phyloP scores from a whole-genome alignment of 495 filamentous ascomycete species.

The Lophium mytilinum region DNA sequence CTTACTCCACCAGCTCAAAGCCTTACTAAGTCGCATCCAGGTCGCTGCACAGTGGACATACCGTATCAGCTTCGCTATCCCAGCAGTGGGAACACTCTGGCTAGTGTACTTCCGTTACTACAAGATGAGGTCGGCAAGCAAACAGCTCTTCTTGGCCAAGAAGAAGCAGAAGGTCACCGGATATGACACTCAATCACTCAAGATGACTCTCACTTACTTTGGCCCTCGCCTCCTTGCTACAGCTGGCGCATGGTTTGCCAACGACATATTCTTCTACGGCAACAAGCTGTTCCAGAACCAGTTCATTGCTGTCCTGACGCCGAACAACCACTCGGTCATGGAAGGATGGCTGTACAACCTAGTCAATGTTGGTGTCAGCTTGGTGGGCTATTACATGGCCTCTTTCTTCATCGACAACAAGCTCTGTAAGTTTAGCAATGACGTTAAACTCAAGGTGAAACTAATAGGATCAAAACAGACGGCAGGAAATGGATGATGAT shows the following conservation, averaged over 20 bases:
- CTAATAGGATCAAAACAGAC: slow-evolving; percentile 28
- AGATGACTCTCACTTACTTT: slow-evolving; percentile 67
- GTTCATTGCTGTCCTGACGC: slow-evolving; percentile 71
- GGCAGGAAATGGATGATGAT: slow-evolving; percentile 90
- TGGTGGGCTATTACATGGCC: slow-evolving; percentile 75
- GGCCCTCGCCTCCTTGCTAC: slow-evolving; percentile 79
- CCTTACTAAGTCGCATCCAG: not conserved
- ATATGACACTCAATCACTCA: slow-evolving; percentile 75
- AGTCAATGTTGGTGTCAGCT: slow-evolving; percentile 73
- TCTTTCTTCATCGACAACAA: slow-evolving; percentile 83
- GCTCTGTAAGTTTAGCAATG: slow-evolving; percentile 40
- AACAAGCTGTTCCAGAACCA: slow-evolving; percentile 93
- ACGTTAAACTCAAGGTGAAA: not conserved
- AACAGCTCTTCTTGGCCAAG: slow-evolving; percentile 68
- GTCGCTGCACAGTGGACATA: slow-evolving; percentile 72
- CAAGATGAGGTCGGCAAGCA: slow-evolving; percentile 73
- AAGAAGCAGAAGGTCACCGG: slow-evolving; percentile 78
- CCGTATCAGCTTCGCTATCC: slow-evolving; percentile 75
- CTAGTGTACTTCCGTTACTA: slow-evolving; percentile 82
- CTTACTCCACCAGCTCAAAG: not conserved
- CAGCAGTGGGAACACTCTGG: slow-evolving; percentile 83
- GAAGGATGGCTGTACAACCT: slow-evolving; percentile 84
- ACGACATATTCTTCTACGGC: slow-evolving; percentile 95
- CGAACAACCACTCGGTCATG: slow-evolving; percentile 57
- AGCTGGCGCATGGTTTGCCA: slow-evolving; percentile 76